Evolutionary conservation across 139 green algal species (phyloP), one percentile per base, ranked within the genome.

Genomic region (Closterium sp.): DNA sequence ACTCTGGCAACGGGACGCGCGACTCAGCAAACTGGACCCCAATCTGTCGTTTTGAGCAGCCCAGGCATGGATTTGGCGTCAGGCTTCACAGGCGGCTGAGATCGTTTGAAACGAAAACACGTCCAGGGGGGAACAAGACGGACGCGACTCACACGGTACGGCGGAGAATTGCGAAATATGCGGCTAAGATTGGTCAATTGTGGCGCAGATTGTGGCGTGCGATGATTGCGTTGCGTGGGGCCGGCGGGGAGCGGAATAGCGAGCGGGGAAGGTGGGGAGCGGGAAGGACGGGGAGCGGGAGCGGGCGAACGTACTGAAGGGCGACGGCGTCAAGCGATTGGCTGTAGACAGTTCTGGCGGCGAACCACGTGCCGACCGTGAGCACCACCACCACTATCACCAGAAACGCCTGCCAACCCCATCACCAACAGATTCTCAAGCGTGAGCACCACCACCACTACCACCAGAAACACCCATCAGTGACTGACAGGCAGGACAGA

Each of bases 341-440:
- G 28, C 70, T 90, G 88, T 90, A 90, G n/a, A 24, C 88, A 28
- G 70, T 90, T 31, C 88, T 62, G 11, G 88, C 70, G 30, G 88
- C 88, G 70, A 70, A 90, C 88, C 88, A 90, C 29, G 88, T 90
- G n/a, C 88, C 88, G 38, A 90, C 38, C 4, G 38, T 90, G n/a
- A 90, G 88, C 17, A 90, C 88, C 27, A 90, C 88, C 88, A 62
- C 70, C 88, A 90, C 88, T 5, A 90, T 90, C 28, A 90, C 88
- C n/a, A 90, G 28, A 30, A 90, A 86, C 70, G 27, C 88, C 88
- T 90, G 88, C 88, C 38, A 50, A 9, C 13, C 38, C 38, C 11
- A 50, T 50, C 38, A 50, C 13, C 38, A 9, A 50, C 38, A 50
- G 7, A 50, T 50, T 50, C 38, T 50, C 38, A 50, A 50, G 38